phyloP scores from a whole-genome alignment of 208 protist genomes.

The Leishmania turanica region DNA sequence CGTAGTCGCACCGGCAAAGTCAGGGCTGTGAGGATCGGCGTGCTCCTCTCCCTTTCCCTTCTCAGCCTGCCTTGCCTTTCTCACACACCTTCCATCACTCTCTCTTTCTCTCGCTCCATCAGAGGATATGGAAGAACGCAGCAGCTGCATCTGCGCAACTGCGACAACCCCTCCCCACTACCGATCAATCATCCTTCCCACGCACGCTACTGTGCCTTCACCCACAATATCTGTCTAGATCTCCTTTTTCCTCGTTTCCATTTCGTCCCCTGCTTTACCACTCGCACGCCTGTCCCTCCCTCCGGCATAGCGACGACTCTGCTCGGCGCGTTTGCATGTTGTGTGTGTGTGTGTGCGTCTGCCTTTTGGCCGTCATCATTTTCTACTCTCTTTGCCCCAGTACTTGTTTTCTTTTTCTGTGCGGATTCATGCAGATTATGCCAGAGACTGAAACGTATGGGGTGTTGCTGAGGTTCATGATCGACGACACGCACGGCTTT shows the following conservation, averaged over 20 bases:
- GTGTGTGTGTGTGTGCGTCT: neutral
- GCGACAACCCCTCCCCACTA: neutral
- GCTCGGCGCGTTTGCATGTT: neutral
- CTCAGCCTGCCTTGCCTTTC: neutral
- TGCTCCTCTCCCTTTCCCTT: neutral
- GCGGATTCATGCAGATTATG: no score
- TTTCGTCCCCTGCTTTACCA: neutral
- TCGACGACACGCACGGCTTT: no score
- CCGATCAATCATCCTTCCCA: neutral
- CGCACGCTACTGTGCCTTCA: neutral
- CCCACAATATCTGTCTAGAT: neutral
- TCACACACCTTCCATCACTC: neutral
- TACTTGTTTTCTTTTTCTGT: no score
- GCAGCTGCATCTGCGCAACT: neutral
- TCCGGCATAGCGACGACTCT: neutral
- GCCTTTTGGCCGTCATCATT: neutral
- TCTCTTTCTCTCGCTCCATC: neutral
- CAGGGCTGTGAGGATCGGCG: neutral
- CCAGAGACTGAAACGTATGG: no score
- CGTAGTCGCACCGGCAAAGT: neutral
- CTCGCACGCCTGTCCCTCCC: neutral
- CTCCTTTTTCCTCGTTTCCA: neutral
- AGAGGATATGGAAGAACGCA: neutral
- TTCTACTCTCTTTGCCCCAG: neutral
- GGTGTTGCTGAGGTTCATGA: no score